Evolutionary conservation across 192 early-diverging fungal species (phyloP), one percentile per base, ranked within the genome.

Genomic region (Coemansia aciculifera): DNA sequence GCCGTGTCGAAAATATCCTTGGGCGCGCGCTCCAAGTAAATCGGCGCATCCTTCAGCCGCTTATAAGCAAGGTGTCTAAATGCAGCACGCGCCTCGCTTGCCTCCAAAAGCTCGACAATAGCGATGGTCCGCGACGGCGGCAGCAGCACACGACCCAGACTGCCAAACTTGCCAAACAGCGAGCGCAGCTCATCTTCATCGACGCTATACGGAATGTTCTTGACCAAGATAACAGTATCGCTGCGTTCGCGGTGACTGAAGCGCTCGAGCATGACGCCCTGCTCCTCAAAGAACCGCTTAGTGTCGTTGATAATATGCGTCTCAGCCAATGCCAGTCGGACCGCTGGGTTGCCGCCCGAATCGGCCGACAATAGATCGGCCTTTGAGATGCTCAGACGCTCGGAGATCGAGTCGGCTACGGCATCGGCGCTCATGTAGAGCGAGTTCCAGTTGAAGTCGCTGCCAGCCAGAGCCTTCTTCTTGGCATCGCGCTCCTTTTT

Each of bases 401-500:
- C 87, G n/a, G 97, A 92, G 73, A 99, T 98, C 21, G 97, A 93
- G 71, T 93, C 95, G 8, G 93, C 92, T 63, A 99, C 92, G 3
- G 97, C 91, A 82, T 99, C 95, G 27, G 88, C 93, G 67, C 91
- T 96, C 93, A 98, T 95, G 66, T 95, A 99, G 62, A 99, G 80
- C 40, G 88, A 89, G 85, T 96, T 98, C 97, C 97, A 99, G 81
- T 93, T 96, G 59, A 94, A 95, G 65, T 93, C 94, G 72, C 87
- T 92, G 23, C 84, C 85, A 21, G 93, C 90, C 38, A 87, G 72
- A 11, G 87, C 88, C 79, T 93, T 95, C 65, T 86, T 84, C 74
- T 94, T 89, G 52, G 85, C 74, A 38, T 97, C 95, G 68, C 89
- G 88, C 78, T 98, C 86, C 63, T 88, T 86, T 80, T 98, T 97